A percentile compares a stretch with the other conserved stretches of the same genome.
Evolutionary conservation across 495 filamentous ascomycete species (phyloP).

Genomic region (Neurospora hispaniola): DNA sequence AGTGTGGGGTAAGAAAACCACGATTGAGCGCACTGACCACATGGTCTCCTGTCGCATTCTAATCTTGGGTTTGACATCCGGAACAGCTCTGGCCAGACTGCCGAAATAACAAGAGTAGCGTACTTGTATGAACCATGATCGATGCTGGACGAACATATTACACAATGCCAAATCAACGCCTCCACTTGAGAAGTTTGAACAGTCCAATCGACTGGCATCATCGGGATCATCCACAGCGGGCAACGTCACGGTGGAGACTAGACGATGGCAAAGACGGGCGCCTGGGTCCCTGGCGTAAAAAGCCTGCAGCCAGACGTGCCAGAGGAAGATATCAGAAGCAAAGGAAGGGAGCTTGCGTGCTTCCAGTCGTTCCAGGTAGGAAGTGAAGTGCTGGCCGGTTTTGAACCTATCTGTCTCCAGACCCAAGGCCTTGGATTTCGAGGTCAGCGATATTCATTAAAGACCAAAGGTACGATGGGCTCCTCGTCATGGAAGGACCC

Average conservation of each 20-base stretch:
- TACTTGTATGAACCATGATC: background rate
- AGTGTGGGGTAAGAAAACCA: background rate
- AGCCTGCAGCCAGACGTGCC: background rate
- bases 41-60: background rate
- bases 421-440: no score
- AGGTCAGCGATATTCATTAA: no score
- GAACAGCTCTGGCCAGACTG: background rate
- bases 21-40: background rate
- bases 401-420: background rate
- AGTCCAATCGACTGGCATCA: background rate
- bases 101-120: background rate
- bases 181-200: background rate
- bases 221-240: background rate
- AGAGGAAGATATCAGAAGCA: background rate
- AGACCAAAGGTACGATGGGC: background rate
- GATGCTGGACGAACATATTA: background rate
- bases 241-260: background rate
- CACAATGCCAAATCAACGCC: background rate
- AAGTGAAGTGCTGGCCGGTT: background rate
- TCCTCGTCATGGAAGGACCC: background rate
- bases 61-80: background rate
- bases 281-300: background rate
- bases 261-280: background rate
- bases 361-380: background rate
- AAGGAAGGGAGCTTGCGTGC: background rate